Evolutionary conservation across 306 rosid genomes (phyloP).

Genomic region (Betula pendula): DNA sequence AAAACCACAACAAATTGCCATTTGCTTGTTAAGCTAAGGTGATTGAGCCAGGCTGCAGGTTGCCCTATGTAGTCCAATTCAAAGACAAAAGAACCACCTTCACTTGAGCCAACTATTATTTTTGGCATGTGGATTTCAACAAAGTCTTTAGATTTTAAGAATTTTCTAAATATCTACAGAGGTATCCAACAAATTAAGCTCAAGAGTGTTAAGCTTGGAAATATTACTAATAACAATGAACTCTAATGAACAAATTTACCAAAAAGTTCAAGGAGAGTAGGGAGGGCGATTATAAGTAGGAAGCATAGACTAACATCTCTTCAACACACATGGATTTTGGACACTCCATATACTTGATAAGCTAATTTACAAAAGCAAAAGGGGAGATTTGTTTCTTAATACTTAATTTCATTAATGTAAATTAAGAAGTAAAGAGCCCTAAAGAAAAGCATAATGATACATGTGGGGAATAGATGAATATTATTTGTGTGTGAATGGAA

Average conservation of each 20-base stretch:
- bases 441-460: neutral
- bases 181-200: slow-evolving; percentile 21
- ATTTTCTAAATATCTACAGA: slow-evolving; percentile 70
- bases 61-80: slow-evolving; percentile 83
- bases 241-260: neutral
- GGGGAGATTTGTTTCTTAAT: neutral
- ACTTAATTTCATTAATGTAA: neutral
- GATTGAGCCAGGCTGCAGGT: slow-evolving; percentile 93
- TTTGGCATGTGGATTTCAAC: slow-evolving; percentile 86
- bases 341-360: too few species aligned
- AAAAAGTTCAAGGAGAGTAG: too few species aligned
- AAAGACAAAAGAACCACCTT: slow-evolving; percentile 96
- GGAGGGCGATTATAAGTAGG: too few species aligned
- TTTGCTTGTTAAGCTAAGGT: slow-evolving; percentile 97
- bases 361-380: too few species aligned
- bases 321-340: too few species aligned
- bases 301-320: too few species aligned
- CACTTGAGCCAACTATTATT: slow-evolving; percentile 86
- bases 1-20: slow-evolving; percentile 82
- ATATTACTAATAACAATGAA: neutral
- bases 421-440: neutral
- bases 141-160: slow-evolving; percentile 50
- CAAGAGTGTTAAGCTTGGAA: neutral
- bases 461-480: neutral
- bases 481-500: too few species aligned